Conservation (phyloP, 2,329 filamentous ascomycete species). For the Stagonosporopsis vannaccii region DNA sequence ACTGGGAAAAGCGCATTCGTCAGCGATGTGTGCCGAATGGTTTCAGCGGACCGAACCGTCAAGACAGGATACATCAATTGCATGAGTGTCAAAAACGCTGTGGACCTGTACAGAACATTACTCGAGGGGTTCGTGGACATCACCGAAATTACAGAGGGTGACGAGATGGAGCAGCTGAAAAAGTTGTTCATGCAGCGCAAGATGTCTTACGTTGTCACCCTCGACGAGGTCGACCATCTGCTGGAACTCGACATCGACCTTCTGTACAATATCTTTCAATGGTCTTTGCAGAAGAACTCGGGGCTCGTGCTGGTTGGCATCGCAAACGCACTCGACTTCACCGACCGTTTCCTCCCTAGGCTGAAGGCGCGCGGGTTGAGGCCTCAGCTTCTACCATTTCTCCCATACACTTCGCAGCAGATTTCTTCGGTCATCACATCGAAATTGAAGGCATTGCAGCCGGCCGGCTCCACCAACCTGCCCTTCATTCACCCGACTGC, state of each 20-base stretch:
- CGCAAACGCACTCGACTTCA: constrained; percentile 93
- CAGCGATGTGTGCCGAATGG: constrained; percentile 73
- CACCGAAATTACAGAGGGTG: constrained; percentile 67
- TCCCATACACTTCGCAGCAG: constrained; percentile 88
- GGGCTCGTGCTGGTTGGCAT: constrained; percentile 87
- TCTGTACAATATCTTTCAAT: constrained; percentile 94
- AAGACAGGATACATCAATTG: constrained; percentile 88
- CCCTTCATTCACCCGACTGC: constrained; percentile 94
- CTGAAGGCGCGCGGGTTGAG: constrained; percentile 92
- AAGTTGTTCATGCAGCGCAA: constrained; percentile 71
- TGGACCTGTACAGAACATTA: constrained; percentile 83
- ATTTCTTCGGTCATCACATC: constrained; percentile 87
- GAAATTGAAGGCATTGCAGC: constrained; percentile 78
- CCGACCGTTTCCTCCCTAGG: constrained; percentile 90
- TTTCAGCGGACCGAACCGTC: constrained; percentile 61
- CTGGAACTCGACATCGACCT: constrained; percentile 87
- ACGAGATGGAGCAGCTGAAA: constrained; percentile 73
- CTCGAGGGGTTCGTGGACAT: constrained; percentile 72
- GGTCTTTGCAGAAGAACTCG: constrained; percentile 84
- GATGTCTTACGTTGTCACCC: constrained; percentile 76
- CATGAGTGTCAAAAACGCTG: constrained; percentile 91
- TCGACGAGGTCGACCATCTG: constrained; percentile 96
- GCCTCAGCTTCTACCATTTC: constrained; percentile 86
- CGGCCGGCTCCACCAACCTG: constrained; percentile 66
- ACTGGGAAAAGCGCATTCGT: constrained; percentile 97